phyloP scores from a whole-genome alignment of 2,329 filamentous ascomycete genomes.

The Clonostachys chloroleuca region DNA sequence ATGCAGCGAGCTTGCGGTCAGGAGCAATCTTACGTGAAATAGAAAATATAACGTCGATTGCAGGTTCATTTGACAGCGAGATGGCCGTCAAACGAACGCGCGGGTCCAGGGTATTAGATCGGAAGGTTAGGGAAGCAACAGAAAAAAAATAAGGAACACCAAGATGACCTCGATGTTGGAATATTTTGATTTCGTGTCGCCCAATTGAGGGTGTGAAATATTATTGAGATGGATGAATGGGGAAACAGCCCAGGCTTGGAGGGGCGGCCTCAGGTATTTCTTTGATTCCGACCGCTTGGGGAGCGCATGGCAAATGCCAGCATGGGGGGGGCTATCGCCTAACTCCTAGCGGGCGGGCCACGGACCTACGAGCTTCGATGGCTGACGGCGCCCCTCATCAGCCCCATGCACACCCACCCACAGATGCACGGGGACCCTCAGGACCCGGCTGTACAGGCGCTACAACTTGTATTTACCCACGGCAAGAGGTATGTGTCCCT shows the following conservation, averaged over 20 bases:
- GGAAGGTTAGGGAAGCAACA: slow-evolving; percentile 9
- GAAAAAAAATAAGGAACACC: slow-evolving; percentile 2
- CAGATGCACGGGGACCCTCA: too few species aligned
- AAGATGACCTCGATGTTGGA: background rate
- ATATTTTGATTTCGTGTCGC: background rate
- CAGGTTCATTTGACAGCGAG: slow-evolving; percentile 98
- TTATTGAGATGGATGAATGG: background rate
- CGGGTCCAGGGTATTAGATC: slow-evolving; percentile 27
- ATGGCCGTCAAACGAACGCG: slow-evolving; percentile 90
- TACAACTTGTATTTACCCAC: too few species aligned
- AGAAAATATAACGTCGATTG: slow-evolving; percentile 59
- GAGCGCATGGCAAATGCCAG: too few species aligned
- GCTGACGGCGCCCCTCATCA: too few species aligned
- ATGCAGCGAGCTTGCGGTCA: background rate
- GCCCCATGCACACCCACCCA: too few species aligned
- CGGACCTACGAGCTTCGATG: too few species aligned
- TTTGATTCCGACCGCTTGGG: background rate
- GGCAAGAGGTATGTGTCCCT: too few species aligned
- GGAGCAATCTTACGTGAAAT: slow-evolving; percentile 53
- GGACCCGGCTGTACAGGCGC: too few species aligned
- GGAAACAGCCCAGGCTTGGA: background rate
- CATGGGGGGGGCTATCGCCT: too few species aligned
- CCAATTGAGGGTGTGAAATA: background rate
- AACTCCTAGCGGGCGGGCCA: too few species aligned
- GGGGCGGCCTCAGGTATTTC: slow-evolving; percentile 2